These are phyloP conservation scores for Hypoxylon sp. DNA, from an alignment of 2,329 filamentous ascomycete species.

Conservation along the genomic window DNA sequence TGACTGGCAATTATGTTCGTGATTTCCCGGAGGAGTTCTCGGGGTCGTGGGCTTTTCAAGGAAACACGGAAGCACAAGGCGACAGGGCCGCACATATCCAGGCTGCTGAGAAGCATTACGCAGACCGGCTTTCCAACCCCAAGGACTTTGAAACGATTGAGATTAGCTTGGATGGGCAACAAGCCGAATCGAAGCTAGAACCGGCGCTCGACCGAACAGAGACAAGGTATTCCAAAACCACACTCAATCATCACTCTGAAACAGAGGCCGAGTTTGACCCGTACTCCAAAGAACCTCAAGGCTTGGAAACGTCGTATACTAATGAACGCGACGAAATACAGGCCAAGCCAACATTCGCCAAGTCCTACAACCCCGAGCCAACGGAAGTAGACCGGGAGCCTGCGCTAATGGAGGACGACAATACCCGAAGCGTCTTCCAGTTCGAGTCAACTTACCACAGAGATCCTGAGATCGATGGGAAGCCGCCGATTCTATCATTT, in stretches of 20 bases:
- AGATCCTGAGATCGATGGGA: conserved; percentile 45
- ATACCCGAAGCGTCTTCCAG: conserved; percentile 16
- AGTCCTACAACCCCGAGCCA: conserved; percentile 44
- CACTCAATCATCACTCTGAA: conserved; percentile 16
- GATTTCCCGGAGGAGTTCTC: conserved; percentile 64
- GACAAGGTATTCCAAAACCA: conserved; percentile 11
- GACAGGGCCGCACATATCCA: conserved; percentile 33
- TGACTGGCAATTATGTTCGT: conserved; percentile 59
- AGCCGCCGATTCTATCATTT: conserved; percentile 15
- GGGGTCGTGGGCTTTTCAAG: conserved; percentile 50
- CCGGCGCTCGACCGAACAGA: conserved; percentile 30
- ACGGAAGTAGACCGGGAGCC: conserved; percentile 17
- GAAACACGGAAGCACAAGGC: conserved; percentile 3
- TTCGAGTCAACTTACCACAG: conserved; percentile 36
- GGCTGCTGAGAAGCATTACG: conserved; percentile 38
- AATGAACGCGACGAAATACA: conserved; percentile 52
- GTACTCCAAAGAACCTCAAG: conserved; percentile 57
- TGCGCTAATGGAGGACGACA: conserved; percentile 11
- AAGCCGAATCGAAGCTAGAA: conserved; percentile 28
- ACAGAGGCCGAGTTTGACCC: conserved; percentile 45
- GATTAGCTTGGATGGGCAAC: conserved; percentile 43
- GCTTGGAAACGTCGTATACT: conserved; percentile 57
- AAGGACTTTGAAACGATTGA: conserved; percentile 39
- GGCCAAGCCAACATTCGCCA: conserved; percentile 50
- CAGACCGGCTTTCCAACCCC: conserved; percentile 38